Conservation (phyloP, 495 filamentous ascomycete genomes). For the Aspergillus taichungensis region DNA sequence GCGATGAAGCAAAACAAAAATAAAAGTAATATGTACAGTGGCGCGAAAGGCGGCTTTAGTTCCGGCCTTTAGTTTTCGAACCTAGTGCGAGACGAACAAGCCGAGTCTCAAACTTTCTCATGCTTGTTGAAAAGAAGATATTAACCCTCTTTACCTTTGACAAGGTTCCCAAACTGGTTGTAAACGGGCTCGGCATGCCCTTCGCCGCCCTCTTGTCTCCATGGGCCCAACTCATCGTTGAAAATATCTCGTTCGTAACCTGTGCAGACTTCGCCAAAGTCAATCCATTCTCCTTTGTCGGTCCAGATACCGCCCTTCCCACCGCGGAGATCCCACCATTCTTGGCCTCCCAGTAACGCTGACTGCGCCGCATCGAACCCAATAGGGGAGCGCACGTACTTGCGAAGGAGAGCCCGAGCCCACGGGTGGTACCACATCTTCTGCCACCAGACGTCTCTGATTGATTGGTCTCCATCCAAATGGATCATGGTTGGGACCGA, state of each 20-base stretch:
- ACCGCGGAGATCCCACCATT: conserved; percentile 46
- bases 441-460: conserved; percentile 41
- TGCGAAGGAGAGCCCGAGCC: conserved; percentile 42
- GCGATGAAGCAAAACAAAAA: not conserved
- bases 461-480: conserved; percentile 35
- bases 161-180: conserved; percentile 32
- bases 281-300: conserved; percentile 43
- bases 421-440: conserved; percentile 51
- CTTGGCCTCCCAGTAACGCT: conserved; percentile 39
- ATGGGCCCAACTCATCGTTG: conserved; percentile 30
- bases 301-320: conserved; percentile 55
- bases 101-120: no score
- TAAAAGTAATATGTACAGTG: not conserved
- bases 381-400: conserved; percentile 38
- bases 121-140: not conserved
- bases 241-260: conserved; percentile 44
- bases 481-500: conserved; percentile 43
- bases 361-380: conserved; percentile 36
- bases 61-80: not conserved
- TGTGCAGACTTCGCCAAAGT: conserved; percentile 45
- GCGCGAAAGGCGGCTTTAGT: not conserved
- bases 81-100: no score
- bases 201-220: conserved; percentile 55
- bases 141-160: conserved; percentile 28
- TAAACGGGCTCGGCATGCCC: conserved; percentile 51